Evolutionary conservation across 345 rosid genomes (phyloP).

Genomic region (Eucalyptus virginea): DNA sequence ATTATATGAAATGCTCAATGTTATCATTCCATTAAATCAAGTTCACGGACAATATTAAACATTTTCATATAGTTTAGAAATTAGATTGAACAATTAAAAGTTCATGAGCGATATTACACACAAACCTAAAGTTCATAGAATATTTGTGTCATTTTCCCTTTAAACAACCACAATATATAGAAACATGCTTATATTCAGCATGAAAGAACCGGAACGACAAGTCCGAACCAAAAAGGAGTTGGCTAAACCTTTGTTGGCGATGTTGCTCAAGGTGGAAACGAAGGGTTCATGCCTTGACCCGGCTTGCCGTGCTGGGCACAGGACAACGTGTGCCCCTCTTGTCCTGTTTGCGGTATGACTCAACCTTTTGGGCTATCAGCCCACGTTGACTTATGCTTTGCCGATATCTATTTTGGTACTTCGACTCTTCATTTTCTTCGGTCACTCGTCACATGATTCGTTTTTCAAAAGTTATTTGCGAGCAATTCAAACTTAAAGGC

Average conservation of each 20-base stretch:
- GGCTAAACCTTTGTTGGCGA: not conserved
- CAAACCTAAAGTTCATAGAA: too few relatives aligned
- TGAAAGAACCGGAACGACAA: not conserved
- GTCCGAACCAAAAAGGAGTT: not conserved
- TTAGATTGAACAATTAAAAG: too few relatives aligned
- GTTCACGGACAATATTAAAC: fast-evolving
- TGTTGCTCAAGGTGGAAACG: not conserved
- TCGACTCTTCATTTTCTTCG: too few relatives aligned
- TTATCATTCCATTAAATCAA: not conserved
- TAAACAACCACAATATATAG: too few relatives aligned
- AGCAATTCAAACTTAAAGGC: not conserved
- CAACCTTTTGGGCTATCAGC: not conserved
- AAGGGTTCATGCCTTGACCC: not conserved
- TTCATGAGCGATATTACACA: fast-evolving
- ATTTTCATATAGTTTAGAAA: too few relatives aligned
- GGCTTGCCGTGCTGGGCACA: not conserved
- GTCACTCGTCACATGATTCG: not conserved
- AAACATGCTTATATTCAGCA: not conserved
- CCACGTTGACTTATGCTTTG: not conserved
- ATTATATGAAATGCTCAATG: too few relatives aligned
- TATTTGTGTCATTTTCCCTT: not conserved
- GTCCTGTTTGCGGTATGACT: not conserved
- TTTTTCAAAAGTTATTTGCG: not conserved
- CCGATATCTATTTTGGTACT: not conserved
- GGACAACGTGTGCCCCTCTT: not conserved